Conservation (phyloP, 805 yeast species). For the Myxozyma vanderwaltii region DNA sequence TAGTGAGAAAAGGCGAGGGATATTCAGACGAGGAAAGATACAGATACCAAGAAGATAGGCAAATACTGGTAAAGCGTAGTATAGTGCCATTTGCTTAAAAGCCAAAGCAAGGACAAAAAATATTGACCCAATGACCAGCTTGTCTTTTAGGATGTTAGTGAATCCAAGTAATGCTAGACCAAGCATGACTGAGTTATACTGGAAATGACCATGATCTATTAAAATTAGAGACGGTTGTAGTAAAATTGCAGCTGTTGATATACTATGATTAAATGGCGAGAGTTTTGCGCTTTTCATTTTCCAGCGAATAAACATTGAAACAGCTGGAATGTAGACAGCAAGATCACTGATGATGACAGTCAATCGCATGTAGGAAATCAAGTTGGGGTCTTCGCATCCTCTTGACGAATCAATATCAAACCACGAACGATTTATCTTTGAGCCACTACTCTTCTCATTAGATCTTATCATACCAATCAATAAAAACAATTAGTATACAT, state of each 20-base stretch:
- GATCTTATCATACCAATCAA: not conserved
- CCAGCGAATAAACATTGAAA: slow-evolving; percentile 68
- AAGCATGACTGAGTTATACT: slow-evolving; percentile 90
- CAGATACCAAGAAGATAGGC: slow-evolving; percentile 68
- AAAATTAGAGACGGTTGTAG: slow-evolving; percentile 81
- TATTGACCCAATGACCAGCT: slow-evolving; percentile 66
- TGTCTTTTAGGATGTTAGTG: slow-evolving; percentile 63
- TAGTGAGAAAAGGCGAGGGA: slow-evolving; percentile 61
- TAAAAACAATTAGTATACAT: not conserved
- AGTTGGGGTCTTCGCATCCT: slow-evolving; percentile 65
- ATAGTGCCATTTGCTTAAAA: slow-evolving; percentile 94
- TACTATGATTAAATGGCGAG: slow-evolving; percentile 41
- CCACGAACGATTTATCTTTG: slow-evolving; percentile 67
- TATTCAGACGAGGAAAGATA: slow-evolving; percentile 49
- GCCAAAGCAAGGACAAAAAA: slow-evolving; percentile 76
- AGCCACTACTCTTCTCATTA: slow-evolving; percentile 51
- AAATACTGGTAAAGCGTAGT: slow-evolving; percentile 88
- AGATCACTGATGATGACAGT: slow-evolving; percentile 78
- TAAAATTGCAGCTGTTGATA: slow-evolving; percentile 60
- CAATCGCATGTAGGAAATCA: slow-evolving; percentile 83
- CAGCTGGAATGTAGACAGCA: slow-evolving; percentile 75
- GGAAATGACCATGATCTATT: slow-evolving; percentile 97
- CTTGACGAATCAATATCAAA: slow-evolving; percentile 72
- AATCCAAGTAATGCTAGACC: slow-evolving; percentile 77
- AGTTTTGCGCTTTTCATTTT: slow-evolving; percentile 59